Evolutionary conservation across 2,329 filamentous ascomycete genomes (phyloP), one percentile per base, ranked within the genome.

Genomic region (Alternaria infectoria): DNA sequence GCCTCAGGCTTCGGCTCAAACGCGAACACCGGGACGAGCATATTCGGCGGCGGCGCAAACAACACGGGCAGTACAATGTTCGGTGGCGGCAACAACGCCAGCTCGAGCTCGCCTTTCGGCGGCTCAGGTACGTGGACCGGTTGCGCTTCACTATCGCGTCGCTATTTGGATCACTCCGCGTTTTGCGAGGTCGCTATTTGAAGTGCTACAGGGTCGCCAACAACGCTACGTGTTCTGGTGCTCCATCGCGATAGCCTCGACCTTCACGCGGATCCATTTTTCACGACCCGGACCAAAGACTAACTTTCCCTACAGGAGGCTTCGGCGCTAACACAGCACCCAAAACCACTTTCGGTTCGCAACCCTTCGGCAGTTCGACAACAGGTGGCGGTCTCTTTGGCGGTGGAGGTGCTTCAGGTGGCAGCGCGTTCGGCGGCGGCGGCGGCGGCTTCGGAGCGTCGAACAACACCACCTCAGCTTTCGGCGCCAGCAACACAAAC

Each of bases 1-100:
- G 71, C 70, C 74, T 76, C 77, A 81, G 79, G 79, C 75, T 81
- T 81, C 69, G 77, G 79, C 66, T 77, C 77, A 64, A 75, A 69
- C 58, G 58, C 69, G 51, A 79, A 75, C 62, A 74, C 74, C 56
- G 73, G 74, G 59, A 66, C 72, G 46, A 75, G 73, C 68, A 70
- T 77, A 66, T 81, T 81, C 56, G 59, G 54, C 54, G 59, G 54
- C 55, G 79, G 78, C 62, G 67, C 72, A 23, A 74, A 69, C 50
- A 76, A 69, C 64, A 74, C 71, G 45, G 73, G 76, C 47, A 69
- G 73, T 68, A 69, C 69, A 66, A 65, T 75, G 61, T 79, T 79
- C 55, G 77, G 78, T 54, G 56, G 71, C 68, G 54, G 23, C 25
- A 66, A 70, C 69, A 69, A 67, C 69, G 74, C 71, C 68, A 77